Percentiles rank a stretch among this genome's conserved stretches.
phyloP scores from a whole-genome alignment of 768 basidiomycete species.

The Boletus subparvulus region DNA sequence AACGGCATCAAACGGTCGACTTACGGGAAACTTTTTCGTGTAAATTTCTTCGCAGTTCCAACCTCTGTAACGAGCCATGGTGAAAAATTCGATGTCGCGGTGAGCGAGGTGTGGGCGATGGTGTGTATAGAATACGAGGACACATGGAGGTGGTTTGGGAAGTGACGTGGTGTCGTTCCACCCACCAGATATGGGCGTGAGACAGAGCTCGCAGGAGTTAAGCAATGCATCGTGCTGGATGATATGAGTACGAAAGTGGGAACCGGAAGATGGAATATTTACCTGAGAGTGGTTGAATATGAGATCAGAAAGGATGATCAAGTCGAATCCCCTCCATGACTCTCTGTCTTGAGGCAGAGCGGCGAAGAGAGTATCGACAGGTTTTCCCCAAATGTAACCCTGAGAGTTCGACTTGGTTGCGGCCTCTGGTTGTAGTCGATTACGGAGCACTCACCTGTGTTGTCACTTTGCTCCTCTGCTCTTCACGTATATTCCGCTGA shows the following conservation, averaged over 20 bases:
- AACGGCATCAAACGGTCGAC: slow-evolving; percentile 12
- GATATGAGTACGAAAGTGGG: slow-evolving; percentile 1
- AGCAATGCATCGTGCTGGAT: slow-evolving; percentile 79
- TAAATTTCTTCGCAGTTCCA: slow-evolving; percentile 77
- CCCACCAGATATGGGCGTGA: slow-evolving; percentile 22
- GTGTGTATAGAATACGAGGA: slow-evolving; percentile 88
- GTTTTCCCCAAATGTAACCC: slow-evolving; percentile 85
- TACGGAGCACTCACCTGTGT: slow-evolving; percentile 36
- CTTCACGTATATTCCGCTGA: slow-evolving; percentile 46
- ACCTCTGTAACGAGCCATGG: slow-evolving; percentile 54
- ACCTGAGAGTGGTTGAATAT: slow-evolving; percentile 95
- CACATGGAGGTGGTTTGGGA: slow-evolving; percentile 32
- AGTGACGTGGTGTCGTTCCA: slow-evolving; percentile 5
- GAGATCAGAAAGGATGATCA: slow-evolving; percentile 89
- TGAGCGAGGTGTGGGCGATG: slow-evolving; percentile 83
- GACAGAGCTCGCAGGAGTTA: slow-evolving; percentile 59
- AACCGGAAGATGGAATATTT: slow-evolving; percentile 5
- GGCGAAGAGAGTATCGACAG: slow-evolving; percentile 38
- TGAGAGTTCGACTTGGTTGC: slow-evolving; percentile 22
- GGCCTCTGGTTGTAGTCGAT: slow-evolving; percentile 29
- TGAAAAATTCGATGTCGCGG: slow-evolving; percentile 82
- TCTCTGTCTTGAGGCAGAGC: slow-evolving; percentile 20
- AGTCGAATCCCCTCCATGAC: slow-evolving; percentile 51
- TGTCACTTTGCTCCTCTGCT: slow-evolving; percentile 15
- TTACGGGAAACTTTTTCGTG: slow-evolving; percentile 60